Conservation (phyloP, 768 basidiomycete genomes). For the Tricholoma matsutake region DNA sequence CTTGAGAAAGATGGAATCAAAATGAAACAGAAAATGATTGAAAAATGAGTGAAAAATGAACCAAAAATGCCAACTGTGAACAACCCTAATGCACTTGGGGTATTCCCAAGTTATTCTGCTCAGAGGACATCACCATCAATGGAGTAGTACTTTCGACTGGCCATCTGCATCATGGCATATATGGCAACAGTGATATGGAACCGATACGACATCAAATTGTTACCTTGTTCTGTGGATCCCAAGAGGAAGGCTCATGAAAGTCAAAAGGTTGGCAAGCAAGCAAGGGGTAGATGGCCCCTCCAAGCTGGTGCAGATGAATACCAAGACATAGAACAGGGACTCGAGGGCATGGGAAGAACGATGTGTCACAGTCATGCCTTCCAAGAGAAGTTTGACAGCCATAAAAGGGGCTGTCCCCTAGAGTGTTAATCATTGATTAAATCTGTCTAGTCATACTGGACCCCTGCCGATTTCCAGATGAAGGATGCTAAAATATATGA, state of each 20-base stretch:
- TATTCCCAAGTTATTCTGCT: background rate
- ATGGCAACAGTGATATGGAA: background rate
- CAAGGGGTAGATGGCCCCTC: background rate
- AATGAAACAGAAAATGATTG: too few relatives aligned
- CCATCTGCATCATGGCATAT: background rate
- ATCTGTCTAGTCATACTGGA: too few relatives aligned
- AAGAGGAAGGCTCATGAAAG: background rate
- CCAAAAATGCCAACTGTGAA: too few relatives aligned
- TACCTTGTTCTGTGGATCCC: background rate
- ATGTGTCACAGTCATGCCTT: background rate
- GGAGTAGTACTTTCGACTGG: background rate
- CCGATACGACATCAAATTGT: background rate
- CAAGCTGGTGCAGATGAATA: background rate
- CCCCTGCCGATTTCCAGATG: too few relatives aligned
- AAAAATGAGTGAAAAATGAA: too few relatives aligned
- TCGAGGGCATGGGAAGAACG: background rate
- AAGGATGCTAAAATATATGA: background rate
- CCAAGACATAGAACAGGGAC: conserved; percentile 1
- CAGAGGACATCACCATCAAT: background rate
- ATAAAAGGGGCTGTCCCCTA: background rate
- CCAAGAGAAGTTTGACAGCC: background rate
- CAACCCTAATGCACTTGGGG: too few relatives aligned
- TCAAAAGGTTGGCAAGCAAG: background rate
- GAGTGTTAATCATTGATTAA: too few relatives aligned
- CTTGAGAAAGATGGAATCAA: too few relatives aligned